Percentiles rank a stretch among this genome's conserved stretches.
phyloP scores from a whole-genome alignment of 805 yeast genomes.

The Pichia gijzeniarum region DNA sequence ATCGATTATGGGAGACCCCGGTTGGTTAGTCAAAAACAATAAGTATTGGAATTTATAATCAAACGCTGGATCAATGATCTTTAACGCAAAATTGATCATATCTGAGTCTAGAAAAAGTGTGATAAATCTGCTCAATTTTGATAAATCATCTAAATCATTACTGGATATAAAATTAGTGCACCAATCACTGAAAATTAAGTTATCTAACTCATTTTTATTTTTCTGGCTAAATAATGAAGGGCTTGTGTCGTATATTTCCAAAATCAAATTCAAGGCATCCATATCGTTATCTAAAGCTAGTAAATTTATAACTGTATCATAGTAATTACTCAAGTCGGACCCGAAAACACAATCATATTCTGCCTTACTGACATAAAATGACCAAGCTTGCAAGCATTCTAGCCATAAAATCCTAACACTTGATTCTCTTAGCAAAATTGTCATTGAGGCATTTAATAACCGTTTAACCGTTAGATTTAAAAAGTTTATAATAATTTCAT shows the following conservation, averaged over 20 bases:
- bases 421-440: not conserved
- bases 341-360: constrained; percentile 29
- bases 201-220: constrained; percentile 27
- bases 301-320: constrained; percentile 17
- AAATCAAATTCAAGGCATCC: constrained; percentile 31
- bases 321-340: constrained; percentile 20
- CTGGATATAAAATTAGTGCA: constrained; percentile 34
- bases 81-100: constrained; percentile 35
- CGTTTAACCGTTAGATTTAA: constrained; percentile 25
- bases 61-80: constrained; percentile 31
- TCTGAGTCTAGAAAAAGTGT: constrained; percentile 44
- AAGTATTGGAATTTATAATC: constrained; percentile 42
- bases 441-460: not conserved
- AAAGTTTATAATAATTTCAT: constrained; percentile 33
- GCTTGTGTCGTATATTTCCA: constrained; percentile 42
- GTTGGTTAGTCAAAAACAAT: constrained; percentile 47
- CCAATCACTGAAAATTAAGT: constrained; percentile 40
- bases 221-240: constrained; percentile 34
- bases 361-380: constrained; percentile 33
- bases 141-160: constrained; percentile 29
- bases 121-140: constrained; percentile 39
- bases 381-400: constrained; percentile 32
- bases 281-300: constrained; percentile 15
- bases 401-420: constrained; percentile 19
- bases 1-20: constrained; percentile 51